Base-by-base conservation (phyloP, 768 basidiomycete genomes). In the Boletus eberwhitei region DNA sequence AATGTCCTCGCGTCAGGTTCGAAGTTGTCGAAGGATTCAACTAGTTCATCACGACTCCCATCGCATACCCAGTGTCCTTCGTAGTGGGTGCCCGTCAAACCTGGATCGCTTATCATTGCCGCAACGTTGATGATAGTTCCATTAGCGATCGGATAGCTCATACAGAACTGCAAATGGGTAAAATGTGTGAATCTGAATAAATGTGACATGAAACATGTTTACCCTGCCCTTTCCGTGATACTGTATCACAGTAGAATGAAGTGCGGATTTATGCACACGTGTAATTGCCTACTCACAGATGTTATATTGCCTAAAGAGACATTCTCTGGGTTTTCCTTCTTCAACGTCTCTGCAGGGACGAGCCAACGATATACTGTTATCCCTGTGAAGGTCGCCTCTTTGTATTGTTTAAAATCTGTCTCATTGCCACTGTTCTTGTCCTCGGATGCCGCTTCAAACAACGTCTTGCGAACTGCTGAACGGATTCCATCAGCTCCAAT, bases 341-440 rank as follows among this genome's bases (percentile, higher is more conserved):
- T 54, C 48, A 80, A 52, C 4, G 49, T 52, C 17, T 73, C 67
- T 1, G 31, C 31, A 32, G 31, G 31, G 11, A 32, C 12, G 31
- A 32, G 9, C 31, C 31, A 32, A 12, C 2, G 69, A 52, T 81
- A 80, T 1, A 68, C 69, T 3, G 65, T 50, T 2, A 69, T 70
- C 9, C 81, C 80, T 1, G 73, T 77, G 68, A 75, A 81, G 0
- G 62, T 60, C 8, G 79, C 72, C 8, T 69, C 52, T 0, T 58
- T 50, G 9, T 55, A 58, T n/a, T 63, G 53, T 22, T n/a, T 48
- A 8, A 61, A 12, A 37, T 68, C 48, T 1, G 8, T 9, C 6
- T 37, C 13, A 21, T 35, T 21, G 2, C 3, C 12, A 7, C 29
- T 4, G 31, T 32, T 4, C 31, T 53, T 8, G 2, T 51, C 47